A percentile compares a stretch with the other conserved stretches of the same genome.
Conservation (phyloP, 176 grass and related monocot species). For the Stipa capillata region DNA sequence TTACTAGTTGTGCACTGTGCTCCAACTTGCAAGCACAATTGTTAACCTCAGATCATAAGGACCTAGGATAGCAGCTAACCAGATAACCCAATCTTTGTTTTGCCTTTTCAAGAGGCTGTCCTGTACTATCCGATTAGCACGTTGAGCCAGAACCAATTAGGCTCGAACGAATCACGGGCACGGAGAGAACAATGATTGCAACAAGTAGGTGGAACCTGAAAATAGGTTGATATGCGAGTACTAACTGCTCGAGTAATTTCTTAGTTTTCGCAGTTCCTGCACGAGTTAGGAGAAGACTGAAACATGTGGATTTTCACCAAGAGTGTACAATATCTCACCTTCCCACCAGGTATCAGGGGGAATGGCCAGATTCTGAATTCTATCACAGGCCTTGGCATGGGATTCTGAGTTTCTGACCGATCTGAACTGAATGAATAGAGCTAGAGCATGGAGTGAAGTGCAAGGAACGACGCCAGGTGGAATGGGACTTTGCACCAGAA, state of each 20-base stretch:
- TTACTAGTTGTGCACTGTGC: not conserved
- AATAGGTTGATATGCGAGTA: not conserved
- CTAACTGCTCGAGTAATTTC: too few relatives aligned
- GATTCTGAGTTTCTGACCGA: too few relatives aligned
- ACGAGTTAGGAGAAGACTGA: too few relatives aligned
- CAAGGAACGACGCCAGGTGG: not conserved
- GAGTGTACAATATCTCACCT: not conserved
- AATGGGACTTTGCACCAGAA: too few relatives aligned
- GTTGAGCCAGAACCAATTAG: not conserved
- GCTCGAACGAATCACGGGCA: too few relatives aligned
- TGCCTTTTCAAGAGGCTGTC: constrained; percentile 12
- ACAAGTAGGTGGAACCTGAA: too few relatives aligned
- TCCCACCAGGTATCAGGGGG: not conserved
- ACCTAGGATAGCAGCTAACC: constrained; percentile 14
- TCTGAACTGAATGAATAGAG: not conserved
- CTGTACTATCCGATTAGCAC: constrained; percentile 2
- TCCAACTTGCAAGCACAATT: not conserved
- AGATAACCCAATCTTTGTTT: not conserved
- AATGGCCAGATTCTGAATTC: not conserved
- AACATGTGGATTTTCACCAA: not conserved
- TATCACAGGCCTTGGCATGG: not conserved
- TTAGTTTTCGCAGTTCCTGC: too few relatives aligned
- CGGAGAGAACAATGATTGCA: too few relatives aligned
- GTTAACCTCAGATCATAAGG: constrained; percentile 7
- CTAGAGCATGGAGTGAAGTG: not conserved